Base-by-base conservation (phyloP, 2,329 filamentous ascomycete species). In the Colletotrichum noveboracense region DNA sequence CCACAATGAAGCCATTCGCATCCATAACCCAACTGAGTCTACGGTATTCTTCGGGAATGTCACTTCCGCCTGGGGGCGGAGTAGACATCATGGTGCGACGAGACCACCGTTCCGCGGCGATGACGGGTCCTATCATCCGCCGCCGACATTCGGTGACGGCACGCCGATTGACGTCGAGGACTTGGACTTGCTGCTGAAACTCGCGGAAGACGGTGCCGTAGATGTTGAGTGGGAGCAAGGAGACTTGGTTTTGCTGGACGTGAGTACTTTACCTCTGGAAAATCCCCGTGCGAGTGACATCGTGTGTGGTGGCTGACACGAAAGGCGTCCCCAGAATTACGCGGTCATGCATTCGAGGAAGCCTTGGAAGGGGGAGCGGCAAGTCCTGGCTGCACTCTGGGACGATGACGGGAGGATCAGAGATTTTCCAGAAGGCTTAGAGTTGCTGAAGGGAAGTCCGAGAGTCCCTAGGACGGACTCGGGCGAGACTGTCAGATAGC, bases 11-110 rank as follows among this genome's bases (percentile, higher is more conserved):
- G 83, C 80, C 48, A 79, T 82, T 16, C 77, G 81, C 13, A 81
- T 79, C 14, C 81, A 83, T 64, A 66, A 80, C 10, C 78, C 80
- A 12, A 82, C 79, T 1, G 80, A 78, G 1, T 67, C 80, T 4
- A 78, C 79, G 1, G 80, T 80, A 0, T 84, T 80, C 77, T 85
- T 84, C 58, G 83, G 83, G 8, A 83, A 84, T 65, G 74, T 84
- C n/a, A 84, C 83, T 9, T 82, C 80, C 18, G 82, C 82, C 3
- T 84, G 82, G 82, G 83, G 82, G 6, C 79, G 82, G 14, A 84
- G 81, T 62, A 78, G 70, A 18, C 79, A 82, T 34, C 83, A 83
- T 65, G 82, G 82, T 16, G 83, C 82, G 34, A 84, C 82, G 2
- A 75, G 78, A 24, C 78, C 79, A 12, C 82, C 82, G 0, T 83